These are phyloP conservation scores for Dactylis glomerata DNA, from an alignment of 176 grass and related monocot species.

Conservation along the genomic window DNA sequence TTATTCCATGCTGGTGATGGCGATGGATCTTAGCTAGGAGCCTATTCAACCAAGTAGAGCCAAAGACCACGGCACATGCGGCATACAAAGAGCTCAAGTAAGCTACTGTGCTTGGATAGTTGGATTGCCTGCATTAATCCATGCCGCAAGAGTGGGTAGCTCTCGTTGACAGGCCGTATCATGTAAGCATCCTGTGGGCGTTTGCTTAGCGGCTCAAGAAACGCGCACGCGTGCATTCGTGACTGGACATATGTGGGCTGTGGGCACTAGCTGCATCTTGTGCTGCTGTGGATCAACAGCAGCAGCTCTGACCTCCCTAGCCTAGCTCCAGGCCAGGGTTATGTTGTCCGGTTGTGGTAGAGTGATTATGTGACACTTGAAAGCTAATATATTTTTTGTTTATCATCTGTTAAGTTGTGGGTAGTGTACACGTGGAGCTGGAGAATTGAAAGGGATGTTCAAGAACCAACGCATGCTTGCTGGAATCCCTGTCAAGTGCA, in stretches of 20 bases:
- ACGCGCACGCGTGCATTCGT: background rate
- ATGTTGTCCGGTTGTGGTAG: background rate
- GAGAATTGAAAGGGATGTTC: conserved; percentile 2
- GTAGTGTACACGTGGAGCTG: background rate
- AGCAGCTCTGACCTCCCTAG: conserved; percentile 8
- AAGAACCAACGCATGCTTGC: background rate
- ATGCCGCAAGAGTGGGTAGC: conserved; percentile 23
- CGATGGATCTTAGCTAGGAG: background rate
- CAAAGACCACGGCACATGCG: conserved; percentile 13
- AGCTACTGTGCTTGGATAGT: background rate
- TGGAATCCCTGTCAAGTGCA: background rate
- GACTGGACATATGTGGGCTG: background rate
- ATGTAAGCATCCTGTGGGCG: background rate
- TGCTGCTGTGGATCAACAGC: conserved; percentile 12
- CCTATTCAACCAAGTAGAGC: background rate
- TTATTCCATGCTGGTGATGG: conserved; percentile 11
- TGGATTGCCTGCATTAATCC: background rate
- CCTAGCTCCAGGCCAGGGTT: background rate
- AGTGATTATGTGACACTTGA: background rate
- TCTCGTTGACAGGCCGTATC: conserved; percentile 29
- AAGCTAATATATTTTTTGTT: background rate
- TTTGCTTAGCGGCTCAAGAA: conserved; percentile 23
- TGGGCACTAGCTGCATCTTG: background rate
- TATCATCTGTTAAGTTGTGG: background rate
- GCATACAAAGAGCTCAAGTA: conserved; percentile 5